Conservation (phyloP, 192 early-diverging fungal species). For the Gaertneriomyces semiglobifer region DNA sequence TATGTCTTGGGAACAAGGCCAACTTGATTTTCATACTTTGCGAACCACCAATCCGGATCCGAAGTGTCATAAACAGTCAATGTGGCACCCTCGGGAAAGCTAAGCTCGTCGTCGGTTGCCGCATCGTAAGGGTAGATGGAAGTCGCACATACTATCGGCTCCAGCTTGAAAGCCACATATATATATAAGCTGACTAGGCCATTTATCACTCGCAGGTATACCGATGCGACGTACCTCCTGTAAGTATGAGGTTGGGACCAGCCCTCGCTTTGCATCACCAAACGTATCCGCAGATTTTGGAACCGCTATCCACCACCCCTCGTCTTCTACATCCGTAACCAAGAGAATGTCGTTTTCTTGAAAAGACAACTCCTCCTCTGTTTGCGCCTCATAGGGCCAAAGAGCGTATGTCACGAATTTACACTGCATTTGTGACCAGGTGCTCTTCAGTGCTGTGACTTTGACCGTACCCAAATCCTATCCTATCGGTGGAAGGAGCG, state of each 20-base stretch:
- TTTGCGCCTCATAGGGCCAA: slow-evolving; percentile 80
- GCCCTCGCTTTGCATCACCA: slow-evolving; percentile 37
- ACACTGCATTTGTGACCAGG: slow-evolving; percentile 39
- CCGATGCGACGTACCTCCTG: slow-evolving; percentile 38
- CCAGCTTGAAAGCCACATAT: slow-evolving; percentile 22
- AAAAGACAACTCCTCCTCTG: slow-evolving; percentile 81
- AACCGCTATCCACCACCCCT: slow-evolving; percentile 50
- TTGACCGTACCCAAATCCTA: too few species aligned
- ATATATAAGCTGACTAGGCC: not conserved
- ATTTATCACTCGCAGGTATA: too few species aligned
- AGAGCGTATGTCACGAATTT: slow-evolving; percentile 54
- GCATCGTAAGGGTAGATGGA: slow-evolving; percentile 52
- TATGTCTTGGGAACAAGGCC: slow-evolving; percentile 90
- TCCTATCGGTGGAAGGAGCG: too few species aligned
- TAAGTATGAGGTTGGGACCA: slow-evolving; percentile 52
- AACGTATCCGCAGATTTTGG: slow-evolving; percentile 39
- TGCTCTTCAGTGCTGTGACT: too few species aligned
- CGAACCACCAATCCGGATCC: slow-evolving; percentile 94
- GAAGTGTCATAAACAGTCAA: slow-evolving; percentile 72
- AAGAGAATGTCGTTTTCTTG: slow-evolving; percentile 66
- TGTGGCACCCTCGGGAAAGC: slow-evolving; percentile 42
- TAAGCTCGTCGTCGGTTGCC: slow-evolving; percentile 48
- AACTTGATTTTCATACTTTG: slow-evolving; percentile 61
- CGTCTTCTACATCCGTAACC: slow-evolving; percentile 44
- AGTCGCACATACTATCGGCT: slow-evolving; percentile 28